Evolutionary conservation across 2,329 filamentous ascomycete species (phyloP).

Genomic region (Verticillium dahliae): DNA sequence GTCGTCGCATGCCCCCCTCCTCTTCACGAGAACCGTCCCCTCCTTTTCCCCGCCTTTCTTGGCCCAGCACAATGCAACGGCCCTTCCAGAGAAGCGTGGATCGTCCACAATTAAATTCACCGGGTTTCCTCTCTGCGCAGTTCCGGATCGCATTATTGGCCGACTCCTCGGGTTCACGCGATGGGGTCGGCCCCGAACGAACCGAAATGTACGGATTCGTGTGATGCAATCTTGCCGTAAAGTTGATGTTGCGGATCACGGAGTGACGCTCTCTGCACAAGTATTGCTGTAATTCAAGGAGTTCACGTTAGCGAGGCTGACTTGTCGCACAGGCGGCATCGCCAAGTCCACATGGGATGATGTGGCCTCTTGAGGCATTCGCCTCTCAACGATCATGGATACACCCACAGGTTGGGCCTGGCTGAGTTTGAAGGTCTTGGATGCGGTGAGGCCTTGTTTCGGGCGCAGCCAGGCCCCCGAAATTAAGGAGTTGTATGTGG

Average conservation of each 20-base stretch:
- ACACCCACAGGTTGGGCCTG: no score
- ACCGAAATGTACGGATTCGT: not conserved
- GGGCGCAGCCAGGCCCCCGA: no score
- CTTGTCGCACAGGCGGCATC: no score
- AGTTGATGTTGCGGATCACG: not conserved
- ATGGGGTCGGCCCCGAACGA: not conserved
- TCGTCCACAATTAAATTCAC: not conserved
- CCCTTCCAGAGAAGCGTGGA: not conserved
- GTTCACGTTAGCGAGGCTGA: no score
- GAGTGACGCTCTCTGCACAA: no score
- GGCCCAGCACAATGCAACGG: not conserved
- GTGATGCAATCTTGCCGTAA: not conserved
- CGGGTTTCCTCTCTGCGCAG: not conserved
- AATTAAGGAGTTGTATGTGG: no score
- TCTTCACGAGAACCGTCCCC: not conserved
- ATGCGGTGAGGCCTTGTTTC: no score
- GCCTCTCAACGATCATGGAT: no score
- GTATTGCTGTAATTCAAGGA: no score
- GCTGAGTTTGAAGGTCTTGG: no score
- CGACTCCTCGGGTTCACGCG: not conserved
- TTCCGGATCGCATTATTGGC: not conserved
- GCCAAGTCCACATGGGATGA: no score
- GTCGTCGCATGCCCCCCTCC: not conserved
- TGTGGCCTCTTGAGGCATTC: no score
- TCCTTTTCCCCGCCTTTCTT: not conserved